Evolutionary conservation across 768 basidiomycete species (phyloP), one percentile per base, ranked within the genome.

Genomic region (Tephrocybe rancida): DNA sequence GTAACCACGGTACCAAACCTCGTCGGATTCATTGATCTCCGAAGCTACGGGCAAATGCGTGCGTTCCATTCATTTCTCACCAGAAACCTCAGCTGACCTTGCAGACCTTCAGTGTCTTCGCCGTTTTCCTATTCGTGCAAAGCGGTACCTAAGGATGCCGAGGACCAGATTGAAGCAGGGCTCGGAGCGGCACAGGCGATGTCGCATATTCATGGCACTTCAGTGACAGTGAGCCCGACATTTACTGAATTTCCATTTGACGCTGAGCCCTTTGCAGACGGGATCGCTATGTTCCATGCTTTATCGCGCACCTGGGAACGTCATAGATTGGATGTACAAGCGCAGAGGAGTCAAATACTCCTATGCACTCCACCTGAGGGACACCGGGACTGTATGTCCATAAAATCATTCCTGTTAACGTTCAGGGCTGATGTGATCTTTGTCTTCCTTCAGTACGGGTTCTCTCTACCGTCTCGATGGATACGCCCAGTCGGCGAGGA

Each of bases 41-140:
- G 92, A 57, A 88, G 85, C 60, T 95, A 91, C 62, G 91, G 91
- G 0, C 90, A 93, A 65, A 87, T 92, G 79, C 65, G 89, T 92
- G 61, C 52, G 88, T 77, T 1, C 42, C 22, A 5, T 19, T 52
- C n/a, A 32, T 1, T 32, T 50, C 30, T 34, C 3, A 19, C 26
- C 21, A 21, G 7, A 29, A 18, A 30, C 13, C 9, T 18, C n/a
- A 5, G n/a, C 21, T 29, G 39, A 42, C n/a, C n/a, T n/a, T 37
- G 13, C 8, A 25, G 34, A 18, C 21, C 1, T 5, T 8, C 51
- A 92, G 88, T 92, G 51, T 88, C 89, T n/a, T 76, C 84, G 30
- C 92, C 92, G 4, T 93, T 79, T 59, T 88, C 90, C 0, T 86
- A 85, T 63, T 82, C 84, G 0, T 92, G 90, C 70, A 76, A 77